Evolutionary conservation across 495 filamentous ascomycete species (phyloP), one percentile per base, ranked within the genome.

Genomic region (Geoglossum glabrum): DNA sequence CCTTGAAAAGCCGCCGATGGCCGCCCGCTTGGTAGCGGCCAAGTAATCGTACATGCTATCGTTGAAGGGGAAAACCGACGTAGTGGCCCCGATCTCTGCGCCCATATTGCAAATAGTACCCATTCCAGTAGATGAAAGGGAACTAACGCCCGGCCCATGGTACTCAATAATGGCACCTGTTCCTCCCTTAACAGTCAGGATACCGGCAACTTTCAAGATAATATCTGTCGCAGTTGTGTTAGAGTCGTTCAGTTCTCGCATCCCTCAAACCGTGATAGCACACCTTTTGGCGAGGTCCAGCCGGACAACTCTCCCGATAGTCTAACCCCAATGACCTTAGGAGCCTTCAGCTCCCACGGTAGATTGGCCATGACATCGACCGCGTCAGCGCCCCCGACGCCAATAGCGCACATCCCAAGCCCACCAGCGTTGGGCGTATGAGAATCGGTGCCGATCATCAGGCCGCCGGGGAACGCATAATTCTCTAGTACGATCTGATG

Each of bases 401-500:
- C 92, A 66, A 98, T 94, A 61, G 92, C 90, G 64, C 78, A 81
- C 84, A 90, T 94, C 64, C 86, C 90, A 62, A 97, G 83, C 79
- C 92, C 92, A 77, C 93, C 92, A 67, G 84, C 92, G 71, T 98
- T 98, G 61, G 93, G 93, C 50, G 92, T 98, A 75, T 98, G 92
- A 47, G 90, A 96, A 71, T 98, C 92, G 67, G 92, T 98, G 71
- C 92, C 92, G 72, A 98, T 97, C 73, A 98, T 79, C 60, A 98
- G 80, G 79, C 84, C 90, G 79, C 92, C 92, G 63, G 92, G 92
- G 82, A 97, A 92, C 70, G 87, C 90, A 70, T 97, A 97, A 79
- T 97, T 97, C 78, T 98, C 92, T 43, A 98, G 79, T 62, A 98
- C 72, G 67, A 97, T 97, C 77, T 98, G 92, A 74, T 98, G 92